Evolutionary conservation across 2,329 filamentous ascomycete species (phyloP), one percentile per base, ranked within the genome.

Genomic region (Fusarium nelsonii): DNA sequence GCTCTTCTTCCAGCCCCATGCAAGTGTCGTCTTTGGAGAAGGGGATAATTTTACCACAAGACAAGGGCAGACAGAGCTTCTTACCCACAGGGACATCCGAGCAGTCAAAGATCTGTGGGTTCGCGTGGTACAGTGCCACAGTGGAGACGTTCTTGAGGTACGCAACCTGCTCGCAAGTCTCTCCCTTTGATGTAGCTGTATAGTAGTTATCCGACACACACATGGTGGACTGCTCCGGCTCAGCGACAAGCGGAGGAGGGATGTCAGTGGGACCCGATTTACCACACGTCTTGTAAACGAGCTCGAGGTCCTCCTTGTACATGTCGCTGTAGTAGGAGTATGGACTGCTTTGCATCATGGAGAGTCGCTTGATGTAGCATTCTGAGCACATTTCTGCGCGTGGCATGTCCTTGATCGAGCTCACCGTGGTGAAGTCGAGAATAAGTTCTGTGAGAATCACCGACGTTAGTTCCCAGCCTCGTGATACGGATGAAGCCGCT

Each of bases 271-370:
- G 52, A 8, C 43, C 40, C 4, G 50, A 65, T 23, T 54, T 43
- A 3, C 49, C 46, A 43, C 60, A 68, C 5, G 26, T 61, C 34
- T 68, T 58, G 6, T 68, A 65, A 3, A 59, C 48, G 6, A n/a
- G 9, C 50, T 65, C 64, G 2, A 69, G 60, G 14, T 57, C 12
- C 9, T n/a, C 5, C 37, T 65, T 34, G 45, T 64, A 66, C 45
- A 46, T 52, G 15, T 59, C 26, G 18, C 73, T 54, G 44, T 76
- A 74, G 45, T 65, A 14, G 0, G 70, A 69, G 58, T 77, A 75
- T 9, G 48, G 28, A 12, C 52, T 65, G 8, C 57, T 41, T 52
- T 77, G 73, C 73, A 75, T 76, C 58, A 76, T 65, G 14, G 52
- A 36, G 4, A 73, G 60, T n/a, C 55, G 62, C 4, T 54, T 44